Evolutionary conservation across 2,329 filamentous ascomycete genomes (phyloP).

Genomic region (Ophiostoma pallidulum): DNA sequence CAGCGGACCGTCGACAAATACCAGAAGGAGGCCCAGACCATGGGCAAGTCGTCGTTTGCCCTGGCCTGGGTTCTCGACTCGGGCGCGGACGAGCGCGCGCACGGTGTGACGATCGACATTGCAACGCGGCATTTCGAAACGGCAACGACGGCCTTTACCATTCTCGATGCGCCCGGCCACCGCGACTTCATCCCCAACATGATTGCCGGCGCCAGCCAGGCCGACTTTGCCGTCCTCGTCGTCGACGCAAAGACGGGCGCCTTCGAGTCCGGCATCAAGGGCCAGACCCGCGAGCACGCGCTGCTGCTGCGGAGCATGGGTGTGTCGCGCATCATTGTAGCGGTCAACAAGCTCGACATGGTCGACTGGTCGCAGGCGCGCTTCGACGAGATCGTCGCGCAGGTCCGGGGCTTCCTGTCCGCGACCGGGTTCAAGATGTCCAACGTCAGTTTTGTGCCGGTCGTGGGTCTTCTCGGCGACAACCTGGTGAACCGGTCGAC

Average conservation of each 20-base stretch:
- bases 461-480: constrained; percentile 79
- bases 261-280: constrained; percentile 86
- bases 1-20: constrained; percentile 83
- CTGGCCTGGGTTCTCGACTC: constrained; percentile 96
- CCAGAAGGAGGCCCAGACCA: constrained; percentile 75
- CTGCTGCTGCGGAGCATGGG: constrained; percentile 84
- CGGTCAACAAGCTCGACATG: constrained; percentile 90
- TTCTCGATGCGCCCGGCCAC: constrained; percentile 90
- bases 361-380: constrained; percentile 72
- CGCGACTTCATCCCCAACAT: constrained; percentile 97
- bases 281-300: constrained; percentile 91
- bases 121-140: constrained; percentile 94
- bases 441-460: constrained; percentile 78
- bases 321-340: constrained; percentile 77
- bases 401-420: constrained; percentile 73
- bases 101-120: constrained; percentile 94
- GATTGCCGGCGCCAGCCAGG: constrained; percentile 94
- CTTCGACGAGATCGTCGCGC: constrained; percentile 76
- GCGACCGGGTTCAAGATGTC: constrained; percentile 73
- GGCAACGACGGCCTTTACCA: constrained; percentile 76
- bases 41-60: constrained; percentile 92
- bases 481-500: constrained; percentile 61
- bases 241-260: constrained; percentile 85
- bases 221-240: constrained; percentile 89
- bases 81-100: constrained; percentile 74